Evolutionary conservation across 129 eudicot genomes (phyloP), one percentile per base, ranked within the genome.

Genomic region (Ambrosia artemisiifolia): DNA sequence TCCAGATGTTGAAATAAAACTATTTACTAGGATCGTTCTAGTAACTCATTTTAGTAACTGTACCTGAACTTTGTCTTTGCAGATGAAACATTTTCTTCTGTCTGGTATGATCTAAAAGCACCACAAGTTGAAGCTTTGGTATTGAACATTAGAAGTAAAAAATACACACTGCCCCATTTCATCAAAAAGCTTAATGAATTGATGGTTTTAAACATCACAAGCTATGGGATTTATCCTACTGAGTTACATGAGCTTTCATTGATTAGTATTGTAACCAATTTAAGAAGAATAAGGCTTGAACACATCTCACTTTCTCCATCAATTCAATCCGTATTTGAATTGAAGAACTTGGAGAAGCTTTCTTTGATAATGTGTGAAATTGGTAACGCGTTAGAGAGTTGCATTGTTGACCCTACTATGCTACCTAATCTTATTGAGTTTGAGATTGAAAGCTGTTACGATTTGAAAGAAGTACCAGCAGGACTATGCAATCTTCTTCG

Each of bases 81-180:
- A 86, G 91, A 80, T 78, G 72, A 80, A 70, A 32, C 56, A 5
- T 77, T 83, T 72, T 66, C 71, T 63, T 80, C 78, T 19, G 48
- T 11, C 10, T 86, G 88, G 91, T 42, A 62, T 7, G 78, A 80
- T 72, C 65, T 80, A 57, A 67, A 75, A 53, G 65, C 81, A 50
- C 88, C 91, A 24, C 38, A 19, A 33, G 70, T 79, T 28, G 73
- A 86, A 69, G 86, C 61, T 65, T 40, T 86, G 50, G 49, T 86
- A 67, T 60, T 86, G 67, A 86, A 83, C 71, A 70, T 75, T 17
- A 18, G 30, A 32, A 56, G 85, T 53, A 65, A 47, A 50, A 50
- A 11, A 2, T 83, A 71, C 72, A 11, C 43, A 12, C 48, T 86
- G 46, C 91, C 91, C 38, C n/a, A 17, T 7, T 86, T 86, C 53